These are phyloP conservation scores for Arachis hypogaea DNA, from an alignment of 306 rosid genomes.

Conservation along the genomic window DNA sequence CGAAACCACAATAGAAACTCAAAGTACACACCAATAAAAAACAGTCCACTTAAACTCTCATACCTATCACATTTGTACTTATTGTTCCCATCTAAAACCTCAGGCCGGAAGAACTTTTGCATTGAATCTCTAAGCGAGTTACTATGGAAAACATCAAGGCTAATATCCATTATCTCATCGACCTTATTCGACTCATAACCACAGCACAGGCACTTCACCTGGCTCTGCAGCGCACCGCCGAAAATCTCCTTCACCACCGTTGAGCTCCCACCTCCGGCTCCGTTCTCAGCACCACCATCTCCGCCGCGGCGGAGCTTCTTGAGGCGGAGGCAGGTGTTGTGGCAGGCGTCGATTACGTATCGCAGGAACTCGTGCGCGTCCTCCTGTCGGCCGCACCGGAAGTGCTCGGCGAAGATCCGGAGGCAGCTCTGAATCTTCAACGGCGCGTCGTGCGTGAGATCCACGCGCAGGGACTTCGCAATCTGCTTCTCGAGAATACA, in stretches of 20 bases:
- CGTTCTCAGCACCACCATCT: neutral
- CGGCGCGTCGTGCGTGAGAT: constrained; percentile 74
- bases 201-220: constrained; percentile 92
- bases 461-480: constrained; percentile 68
- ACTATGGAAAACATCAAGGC: constrained; percentile 95
- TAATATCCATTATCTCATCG: constrained; percentile 98
- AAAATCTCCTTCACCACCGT: constrained; percentile 89
- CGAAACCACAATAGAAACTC: neutral
- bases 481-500: constrained; percentile 87
- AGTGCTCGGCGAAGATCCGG: constrained; percentile 75
- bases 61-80: constrained; percentile 95
- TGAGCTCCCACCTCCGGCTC: neutral
- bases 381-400: constrained; percentile 89
- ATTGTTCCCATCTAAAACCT: constrained; percentile 88
- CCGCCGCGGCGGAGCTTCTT: constrained; percentile 66
- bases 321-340: constrained; percentile 86
- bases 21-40: neutral
- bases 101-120: constrained; percentile 90
- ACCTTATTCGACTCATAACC: constrained; percentile 96
- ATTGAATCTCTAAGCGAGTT: constrained; percentile 84
- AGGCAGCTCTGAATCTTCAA: constrained; percentile 75
- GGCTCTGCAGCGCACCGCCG: constrained; percentile 98
- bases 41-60: constrained; percentile 30
- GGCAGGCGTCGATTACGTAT: constrained; percentile 95
- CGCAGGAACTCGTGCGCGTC: constrained; percentile 97